Evolutionary conservation across 495 filamentous ascomycete genomes (phyloP).

Genomic region (Delitschia confertaspora): DNA sequence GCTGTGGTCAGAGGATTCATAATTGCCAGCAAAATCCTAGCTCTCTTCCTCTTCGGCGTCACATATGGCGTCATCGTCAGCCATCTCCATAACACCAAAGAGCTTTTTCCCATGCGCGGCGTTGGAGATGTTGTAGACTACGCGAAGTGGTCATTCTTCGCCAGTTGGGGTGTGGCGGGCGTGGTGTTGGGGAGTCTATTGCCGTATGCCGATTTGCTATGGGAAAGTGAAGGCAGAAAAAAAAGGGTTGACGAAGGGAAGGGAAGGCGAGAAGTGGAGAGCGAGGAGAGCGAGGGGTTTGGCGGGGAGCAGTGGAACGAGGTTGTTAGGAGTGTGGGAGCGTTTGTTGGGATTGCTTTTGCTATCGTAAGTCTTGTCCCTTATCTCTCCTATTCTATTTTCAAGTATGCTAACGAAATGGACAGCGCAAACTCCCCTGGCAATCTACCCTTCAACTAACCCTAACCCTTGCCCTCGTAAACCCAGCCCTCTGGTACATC

Average conservation of each 20-base stretch:
- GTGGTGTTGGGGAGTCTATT: slow-evolving; percentile 67
- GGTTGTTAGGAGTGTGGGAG: slow-evolving; percentile 77
- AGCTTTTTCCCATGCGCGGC: slow-evolving; percentile 55
- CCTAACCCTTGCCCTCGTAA: slow-evolving; percentile 79
- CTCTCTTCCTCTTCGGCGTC: slow-evolving; percentile 75
- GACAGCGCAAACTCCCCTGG: slow-evolving; percentile 78
- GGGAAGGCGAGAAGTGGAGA: slow-evolving; percentile 4
- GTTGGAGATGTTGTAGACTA: slow-evolving; percentile 50
- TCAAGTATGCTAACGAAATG: slow-evolving; percentile 24
- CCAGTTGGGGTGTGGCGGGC: slow-evolving; percentile 73
- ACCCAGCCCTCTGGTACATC: slow-evolving; percentile 92
- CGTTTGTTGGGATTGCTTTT: slow-evolving; percentile 93
- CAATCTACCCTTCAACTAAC: slow-evolving; percentile 89
- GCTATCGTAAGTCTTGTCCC: slow-evolving; percentile 63
- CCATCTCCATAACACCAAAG: slow-evolving; percentile 62
- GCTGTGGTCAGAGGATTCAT: no score
- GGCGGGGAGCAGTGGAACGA: slow-evolving; percentile 65
- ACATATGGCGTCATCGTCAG: slow-evolving; percentile 78
- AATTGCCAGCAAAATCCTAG: slow-evolving; percentile 47
- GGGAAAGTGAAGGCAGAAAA: slow-evolving; percentile 31
- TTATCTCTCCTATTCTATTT: slow-evolving; percentile 1
- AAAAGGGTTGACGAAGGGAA: slow-evolving; percentile 13
- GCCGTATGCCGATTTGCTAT: slow-evolving; percentile 74
- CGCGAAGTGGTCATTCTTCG: slow-evolving; percentile 57
- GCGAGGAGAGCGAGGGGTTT: slow-evolving; percentile 24